phyloP scores from a whole-genome alignment of 2,329 filamentous ascomycete genomes.

The Parascedosporium putredinis region DNA sequence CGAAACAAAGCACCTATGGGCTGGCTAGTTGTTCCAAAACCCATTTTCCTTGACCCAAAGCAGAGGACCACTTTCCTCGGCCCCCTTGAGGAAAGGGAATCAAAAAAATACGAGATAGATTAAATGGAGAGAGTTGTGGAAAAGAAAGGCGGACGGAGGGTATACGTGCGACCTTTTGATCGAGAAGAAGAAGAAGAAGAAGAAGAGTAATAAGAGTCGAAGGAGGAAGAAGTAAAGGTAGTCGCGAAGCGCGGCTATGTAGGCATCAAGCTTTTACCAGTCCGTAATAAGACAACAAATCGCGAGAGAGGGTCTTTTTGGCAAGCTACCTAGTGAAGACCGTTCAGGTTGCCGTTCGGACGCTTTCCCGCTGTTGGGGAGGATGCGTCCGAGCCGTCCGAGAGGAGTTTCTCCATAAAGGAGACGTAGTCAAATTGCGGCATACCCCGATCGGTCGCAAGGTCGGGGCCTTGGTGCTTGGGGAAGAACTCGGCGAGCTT shows the following conservation, averaged over 20 bases:
- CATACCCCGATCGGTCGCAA: slow-evolving; percentile 72
- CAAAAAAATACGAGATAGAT: background rate
- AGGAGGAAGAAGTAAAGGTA: background rate
- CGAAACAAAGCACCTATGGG: no score
- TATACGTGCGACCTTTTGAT: background rate
- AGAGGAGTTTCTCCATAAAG: slow-evolving; percentile 87
- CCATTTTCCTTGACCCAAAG: no score
- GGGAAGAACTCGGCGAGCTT: slow-evolving; percentile 85
- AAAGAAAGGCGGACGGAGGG: background rate
- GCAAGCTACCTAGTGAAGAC: background rate
- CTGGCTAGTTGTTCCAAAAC: no score
- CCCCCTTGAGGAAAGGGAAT: no score
- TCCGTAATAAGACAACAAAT: no score
- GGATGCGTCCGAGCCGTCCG: slow-evolving; percentile 17
- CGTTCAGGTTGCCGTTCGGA: slow-evolving; percentile 9
- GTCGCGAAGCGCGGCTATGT: no score
- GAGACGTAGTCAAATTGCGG: slow-evolving; percentile 92
- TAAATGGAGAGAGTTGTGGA: background rate
- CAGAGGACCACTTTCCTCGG: no score
- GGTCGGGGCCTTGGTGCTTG: slow-evolving; percentile 69
- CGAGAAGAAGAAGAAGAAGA: background rate
- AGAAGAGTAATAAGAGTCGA: background rate
- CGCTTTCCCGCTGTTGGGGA: background rate
- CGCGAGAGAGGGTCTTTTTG: background rate
- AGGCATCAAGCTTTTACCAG: no score